phyloP scores from a whole-genome alignment of 805 yeast species.

The Hanseniaspora lachancei region DNA sequence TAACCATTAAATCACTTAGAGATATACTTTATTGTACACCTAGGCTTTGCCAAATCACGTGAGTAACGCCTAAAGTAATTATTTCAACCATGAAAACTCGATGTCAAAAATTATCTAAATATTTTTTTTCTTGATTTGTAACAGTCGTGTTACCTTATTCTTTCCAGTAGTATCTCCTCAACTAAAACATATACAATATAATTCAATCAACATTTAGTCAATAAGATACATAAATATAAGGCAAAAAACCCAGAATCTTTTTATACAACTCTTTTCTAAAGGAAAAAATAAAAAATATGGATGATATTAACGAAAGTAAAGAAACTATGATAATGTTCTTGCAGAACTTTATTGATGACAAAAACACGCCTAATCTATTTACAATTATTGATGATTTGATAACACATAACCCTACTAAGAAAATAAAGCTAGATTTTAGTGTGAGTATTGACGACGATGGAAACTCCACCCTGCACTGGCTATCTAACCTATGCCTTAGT shows the following conservation, averaged over 20 bases:
- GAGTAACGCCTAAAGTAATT: background rate
- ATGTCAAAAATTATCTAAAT: background rate
- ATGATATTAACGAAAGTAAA: background rate
- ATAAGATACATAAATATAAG: too few species aligned
- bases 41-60: background rate
- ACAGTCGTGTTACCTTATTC: too few species aligned
- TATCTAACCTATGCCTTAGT: conserved; percentile 75
- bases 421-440: conserved; percentile 43
- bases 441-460: conserved; percentile 89
- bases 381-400: background rate
- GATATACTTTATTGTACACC: too few species aligned
- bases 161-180: too few species aligned
- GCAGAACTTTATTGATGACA: conserved; percentile 14
- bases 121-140: too few species aligned
- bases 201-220: too few species aligned
- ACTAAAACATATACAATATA: too few species aligned
- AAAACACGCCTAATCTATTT: background rate
- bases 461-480: conserved; percentile 91
- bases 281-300: background rate
- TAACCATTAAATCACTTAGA: too few species aligned
- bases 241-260: too few species aligned
- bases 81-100: too few species aligned
- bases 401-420: conserved; percentile 17
- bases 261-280: too few species aligned
- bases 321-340: conserved; percentile 13